Evolutionary conservation across 768 basidiomycete species (phyloP), one percentile per base, ranked within the genome.

Genomic region (Lentinus brumalis): DNA sequence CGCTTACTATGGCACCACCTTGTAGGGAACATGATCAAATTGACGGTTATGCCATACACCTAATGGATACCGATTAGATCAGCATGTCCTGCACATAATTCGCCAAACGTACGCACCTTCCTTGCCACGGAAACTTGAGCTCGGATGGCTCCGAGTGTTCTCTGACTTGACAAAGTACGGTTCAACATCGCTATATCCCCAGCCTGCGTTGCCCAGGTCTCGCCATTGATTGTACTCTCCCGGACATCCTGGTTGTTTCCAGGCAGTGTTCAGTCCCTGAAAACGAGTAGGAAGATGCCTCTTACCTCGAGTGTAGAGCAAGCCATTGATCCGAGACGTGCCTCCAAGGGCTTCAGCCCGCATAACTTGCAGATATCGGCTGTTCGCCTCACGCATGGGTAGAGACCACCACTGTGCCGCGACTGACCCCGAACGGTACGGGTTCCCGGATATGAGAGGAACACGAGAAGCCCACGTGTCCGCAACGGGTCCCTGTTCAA

Each of bases 401-500:
- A 54, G 56, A 1, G 61, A 44, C 61, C 61, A 62, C 61, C 61
- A 62, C 10, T 51, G 35, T 4, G 45, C 53, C 1, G 53, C 40
- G 0, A 47, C 40, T 10, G 66, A 60, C 7, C 66, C 64, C 21
- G 67, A 62, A 8, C 66, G 62, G 46, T 42, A 53, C 40, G 64
- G 62, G 51, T 75, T 60, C 12, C 58, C 53, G 0, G 74, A 76
- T 5, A 73, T 59, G 8, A 76, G 56, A 0, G 75, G 75, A 11
- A 70, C 18, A 87, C 35, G 35, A 11, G 35, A 35, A 0, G 59
- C 52, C 59, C 59, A 60, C 2, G 45, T 30, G 30, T 59, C 30
- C 3, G 51, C 51, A 14, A 59, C 16, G 32, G 32, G 76, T 1
- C 85, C 85, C 18, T 83, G 78, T 66, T 87, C 85, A 2, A 87